Conservation (phyloP, 148 eudicot genomes). For the Vaccinium myrtillus region DNA sequence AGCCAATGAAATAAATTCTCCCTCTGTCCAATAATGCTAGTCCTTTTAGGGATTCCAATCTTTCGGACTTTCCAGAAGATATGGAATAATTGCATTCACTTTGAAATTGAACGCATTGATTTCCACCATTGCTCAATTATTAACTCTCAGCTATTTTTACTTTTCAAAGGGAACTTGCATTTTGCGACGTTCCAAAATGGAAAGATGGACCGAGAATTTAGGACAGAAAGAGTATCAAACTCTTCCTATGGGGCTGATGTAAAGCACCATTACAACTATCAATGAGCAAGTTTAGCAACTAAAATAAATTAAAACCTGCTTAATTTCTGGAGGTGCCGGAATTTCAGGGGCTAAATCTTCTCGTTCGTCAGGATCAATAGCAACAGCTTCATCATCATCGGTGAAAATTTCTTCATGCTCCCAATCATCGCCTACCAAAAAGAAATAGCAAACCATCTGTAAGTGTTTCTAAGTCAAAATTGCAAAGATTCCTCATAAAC, state of each 20-base stretch:
- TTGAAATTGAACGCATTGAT: too few relatives aligned
- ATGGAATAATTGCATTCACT: not conserved
- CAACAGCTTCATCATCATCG: conserved; percentile 95
- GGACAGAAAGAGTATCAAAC: not conserved
- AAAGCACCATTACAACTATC: conserved; percentile 1
- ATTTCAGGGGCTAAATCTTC: conserved; percentile 97
- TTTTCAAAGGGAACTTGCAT: not conserved
- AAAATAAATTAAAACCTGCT: conserved; percentile 50
- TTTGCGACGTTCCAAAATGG: not conserved
- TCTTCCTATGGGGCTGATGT: not conserved
- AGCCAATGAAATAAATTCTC: not conserved
- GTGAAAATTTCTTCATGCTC: conserved; percentile 98
- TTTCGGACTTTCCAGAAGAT: too few relatives aligned
- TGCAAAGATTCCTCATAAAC: not conserved
- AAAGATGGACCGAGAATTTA: not conserved
- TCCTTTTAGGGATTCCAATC: not conserved
- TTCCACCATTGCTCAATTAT: not conserved
- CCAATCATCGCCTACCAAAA: conserved; percentile 90
- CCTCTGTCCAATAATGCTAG: not conserved
- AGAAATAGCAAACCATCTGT: not conserved
- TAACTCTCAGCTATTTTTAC: not conserved
- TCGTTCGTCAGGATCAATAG: conserved; percentile 89
- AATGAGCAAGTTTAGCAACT: not conserved
- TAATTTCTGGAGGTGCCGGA: conserved; percentile 98
- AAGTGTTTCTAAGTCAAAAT: not conserved